phyloP scores from a whole-genome alignment of 2,329 filamentous ascomycete species.

The Hymenoscyphus salicellus region DNA sequence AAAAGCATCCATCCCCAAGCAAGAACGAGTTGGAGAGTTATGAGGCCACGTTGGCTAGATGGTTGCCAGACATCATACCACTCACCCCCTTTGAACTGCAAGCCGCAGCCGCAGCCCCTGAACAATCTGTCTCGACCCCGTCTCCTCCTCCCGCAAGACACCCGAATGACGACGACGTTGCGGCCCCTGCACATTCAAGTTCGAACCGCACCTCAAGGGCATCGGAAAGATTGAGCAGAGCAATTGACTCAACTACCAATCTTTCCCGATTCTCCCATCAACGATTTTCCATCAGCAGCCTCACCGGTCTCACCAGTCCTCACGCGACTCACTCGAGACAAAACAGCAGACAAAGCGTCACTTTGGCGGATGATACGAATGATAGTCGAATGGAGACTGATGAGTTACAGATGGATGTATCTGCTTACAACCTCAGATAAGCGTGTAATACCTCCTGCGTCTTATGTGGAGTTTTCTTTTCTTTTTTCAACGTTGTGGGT shows the following conservation, averaged over 20 bases:
- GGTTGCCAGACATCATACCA: too few species aligned
- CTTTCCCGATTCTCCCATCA: background rate
- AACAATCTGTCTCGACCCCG: too few species aligned
- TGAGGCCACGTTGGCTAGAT: too few species aligned
- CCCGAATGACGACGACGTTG: too few species aligned
- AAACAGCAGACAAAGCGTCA: background rate
- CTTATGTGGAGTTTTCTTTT: background rate
- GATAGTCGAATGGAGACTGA: slow-evolving; percentile 28
- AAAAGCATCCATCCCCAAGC: slow-evolving; percentile 31
- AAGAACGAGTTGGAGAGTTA: slow-evolving; percentile 22
- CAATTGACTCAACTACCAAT: background rate
- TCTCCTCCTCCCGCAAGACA: too few species aligned
- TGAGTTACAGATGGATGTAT: slow-evolving; percentile 29
- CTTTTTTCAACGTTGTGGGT: background rate
- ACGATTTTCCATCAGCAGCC: background rate
- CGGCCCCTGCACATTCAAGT: too few species aligned
- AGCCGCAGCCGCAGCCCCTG: too few species aligned
- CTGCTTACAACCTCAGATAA: slow-evolving; percentile 24
- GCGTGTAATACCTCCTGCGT: too few species aligned
- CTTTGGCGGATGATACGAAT: background rate
- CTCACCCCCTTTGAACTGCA: too few species aligned
- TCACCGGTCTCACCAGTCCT: background rate
- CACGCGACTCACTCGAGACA: background rate
- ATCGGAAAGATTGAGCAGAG: background rate
- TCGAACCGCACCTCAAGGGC: too few species aligned